Evolutionary conservation across 176 grass and related monocot genomes (phyloP).

Genomic region (Carex littledalei): DNA sequence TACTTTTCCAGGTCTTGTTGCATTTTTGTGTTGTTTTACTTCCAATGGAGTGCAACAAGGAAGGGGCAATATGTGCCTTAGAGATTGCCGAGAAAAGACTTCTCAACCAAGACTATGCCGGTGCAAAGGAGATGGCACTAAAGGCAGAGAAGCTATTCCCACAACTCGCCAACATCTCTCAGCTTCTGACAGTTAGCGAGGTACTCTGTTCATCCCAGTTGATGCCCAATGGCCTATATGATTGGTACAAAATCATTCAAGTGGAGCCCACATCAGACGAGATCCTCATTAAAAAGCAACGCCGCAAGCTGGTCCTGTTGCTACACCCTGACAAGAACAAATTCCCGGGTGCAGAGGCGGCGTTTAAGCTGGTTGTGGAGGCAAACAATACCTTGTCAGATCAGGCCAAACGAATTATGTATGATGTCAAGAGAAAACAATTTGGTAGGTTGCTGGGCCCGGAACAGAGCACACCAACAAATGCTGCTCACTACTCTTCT

Average conservation of each 20-base stretch:
- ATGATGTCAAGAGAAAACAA: constrained; percentile 57
- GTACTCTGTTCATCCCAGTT: constrained; percentile 62
- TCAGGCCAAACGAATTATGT: constrained; percentile 32
- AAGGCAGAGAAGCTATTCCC: constrained; percentile 75
- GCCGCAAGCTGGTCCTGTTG: constrained; percentile 64
- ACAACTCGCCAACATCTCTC: constrained; percentile 56
- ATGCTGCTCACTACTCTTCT: too few relatives aligned
- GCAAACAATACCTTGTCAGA: constrained; percentile 62
- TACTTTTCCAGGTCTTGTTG: not conserved
- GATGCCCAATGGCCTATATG: constrained; percentile 41
- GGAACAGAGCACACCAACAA: not conserved
- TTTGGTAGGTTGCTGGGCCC: not conserved
- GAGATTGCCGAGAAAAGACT: constrained; percentile 68
- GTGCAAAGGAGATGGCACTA: constrained; percentile 52
- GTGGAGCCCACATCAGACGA: constrained; percentile 53
- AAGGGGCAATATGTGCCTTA: constrained; percentile 61
- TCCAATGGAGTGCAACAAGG: constrained; percentile 53
- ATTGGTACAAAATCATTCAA: constrained; percentile 76
- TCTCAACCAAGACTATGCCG: constrained; percentile 47
- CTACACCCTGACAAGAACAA: constrained; percentile 93
- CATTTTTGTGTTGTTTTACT: not conserved
- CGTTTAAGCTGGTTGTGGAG: constrained; percentile 84
- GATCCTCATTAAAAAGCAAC: constrained; percentile 66
- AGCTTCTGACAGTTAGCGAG: constrained; percentile 62
- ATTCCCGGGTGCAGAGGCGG: constrained; percentile 75